These are phyloP conservation scores for Venturia oleaginea DNA, from an alignment of 2,329 filamentous ascomycete genomes.

Conservation along the genomic window DNA sequence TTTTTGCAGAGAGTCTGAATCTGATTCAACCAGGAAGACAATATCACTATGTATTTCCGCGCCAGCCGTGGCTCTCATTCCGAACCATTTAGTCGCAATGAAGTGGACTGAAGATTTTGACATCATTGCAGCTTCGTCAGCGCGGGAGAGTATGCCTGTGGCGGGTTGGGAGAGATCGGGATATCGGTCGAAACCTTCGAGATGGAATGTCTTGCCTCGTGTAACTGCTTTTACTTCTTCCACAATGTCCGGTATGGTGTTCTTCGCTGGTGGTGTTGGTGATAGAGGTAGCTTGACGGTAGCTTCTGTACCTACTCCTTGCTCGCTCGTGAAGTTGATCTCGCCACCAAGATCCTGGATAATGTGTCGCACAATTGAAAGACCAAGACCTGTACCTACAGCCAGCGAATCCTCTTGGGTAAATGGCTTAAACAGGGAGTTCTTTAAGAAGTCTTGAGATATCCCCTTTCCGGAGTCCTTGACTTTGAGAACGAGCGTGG, in stretches of 20 bases:
- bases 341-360: constrained; percentile 5
- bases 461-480: constrained; percentile 13
- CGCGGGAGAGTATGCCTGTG: neutral
- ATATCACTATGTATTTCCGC: neutral
- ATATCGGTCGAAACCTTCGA: constrained; percentile 5
- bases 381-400: constrained; percentile 12
- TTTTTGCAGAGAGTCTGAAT: neutral
- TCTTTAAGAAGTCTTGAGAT: constrained; percentile 6
- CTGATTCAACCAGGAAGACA: neutral
- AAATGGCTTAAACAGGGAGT: constrained; percentile 12
- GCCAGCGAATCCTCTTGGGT: constrained; percentile 11
- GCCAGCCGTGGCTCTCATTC: neutral
- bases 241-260: neutral
- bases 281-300: neutral
- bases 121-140: neutral
- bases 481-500: constrained; percentile 6
- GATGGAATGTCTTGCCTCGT: neutral
- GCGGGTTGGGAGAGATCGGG: constrained; percentile 4
- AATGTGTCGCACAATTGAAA: constrained; percentile 10
- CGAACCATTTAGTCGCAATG: neutral
- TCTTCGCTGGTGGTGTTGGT: neutral
- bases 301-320: constrained; percentile 8
- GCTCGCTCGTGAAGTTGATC: constrained; percentile 5
- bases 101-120: neutral
- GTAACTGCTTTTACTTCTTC: neutral